Base-by-base conservation (phyloP, 768 basidiomycete species). In the Boletus insuetus region DNA sequence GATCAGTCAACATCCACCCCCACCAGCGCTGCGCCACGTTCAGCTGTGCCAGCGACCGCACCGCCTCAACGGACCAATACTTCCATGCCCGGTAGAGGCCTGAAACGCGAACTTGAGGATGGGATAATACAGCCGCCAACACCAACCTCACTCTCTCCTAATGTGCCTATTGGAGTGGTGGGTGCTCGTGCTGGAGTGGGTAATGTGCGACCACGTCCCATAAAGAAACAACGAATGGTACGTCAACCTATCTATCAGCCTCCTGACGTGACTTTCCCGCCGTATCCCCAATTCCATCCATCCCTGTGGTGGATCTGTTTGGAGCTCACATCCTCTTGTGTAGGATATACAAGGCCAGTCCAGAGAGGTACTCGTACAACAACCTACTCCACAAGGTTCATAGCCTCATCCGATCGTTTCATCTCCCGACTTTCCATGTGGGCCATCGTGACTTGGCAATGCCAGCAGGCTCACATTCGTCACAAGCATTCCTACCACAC, bases 191-290 rank as follows among this genome's bases (percentile, higher is more conserved):
- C 85, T 11, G 87, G 86, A 17, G 76, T 74, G 37, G 77, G 75
- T 9, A 80, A 77, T 44, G 80, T 78, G 14, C 76, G 84, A 52
- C 86, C 87, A 29, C 77, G 88, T 60, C 88, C 88, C 20, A 65
- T 85, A 41, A 91, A 91, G 79, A 90, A 87, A 71, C 86, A 83
- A 65, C 79, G 86, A 58, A 76, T 87, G 83, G 88, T 89, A 61
- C 63, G 83, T 54, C 43, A 14, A 26, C n/a, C 9, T 11, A 14
- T 26, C 9, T 13, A 14, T 26, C 9, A 37, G 11, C 19, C 24
- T 39, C 22, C 46, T 24, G 6, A 0, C 45, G 19, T 20, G 35
- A 39, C 46, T 47, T 9, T 31, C 26, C 37, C 17, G 20, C 26
- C 16, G n/a, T 47, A 29, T 16, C 19, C 14, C 19, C n/a, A 17